Conservation (phyloP, 345 rosid genomes). For the Eucalyptus globulus region DNA sequence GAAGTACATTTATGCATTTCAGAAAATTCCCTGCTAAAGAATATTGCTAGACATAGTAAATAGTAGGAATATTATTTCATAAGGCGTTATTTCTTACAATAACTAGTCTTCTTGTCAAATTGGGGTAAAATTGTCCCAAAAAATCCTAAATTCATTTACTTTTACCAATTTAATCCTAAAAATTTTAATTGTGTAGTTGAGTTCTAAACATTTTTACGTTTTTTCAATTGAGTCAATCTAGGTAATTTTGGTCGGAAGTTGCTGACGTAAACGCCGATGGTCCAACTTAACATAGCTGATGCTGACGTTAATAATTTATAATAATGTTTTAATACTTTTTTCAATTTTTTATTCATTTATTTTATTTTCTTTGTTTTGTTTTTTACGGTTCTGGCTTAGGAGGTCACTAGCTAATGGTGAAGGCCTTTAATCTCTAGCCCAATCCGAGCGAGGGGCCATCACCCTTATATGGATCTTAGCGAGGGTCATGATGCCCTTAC, state of each 20-base stretch:
- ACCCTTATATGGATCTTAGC: too few species aligned
- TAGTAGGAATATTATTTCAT: neutral
- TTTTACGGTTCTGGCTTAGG: accelerated
- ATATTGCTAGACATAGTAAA: neutral
- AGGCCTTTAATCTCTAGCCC: accelerated
- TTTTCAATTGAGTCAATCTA: too few species aligned
- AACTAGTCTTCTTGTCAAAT: neutral
- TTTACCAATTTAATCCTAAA: too few species aligned
- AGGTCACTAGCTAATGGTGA: too few species aligned
- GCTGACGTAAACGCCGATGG: accelerated
- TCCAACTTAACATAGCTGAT: accelerated
- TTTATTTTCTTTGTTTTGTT: too few species aligned
- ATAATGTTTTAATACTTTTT: too few species aligned
- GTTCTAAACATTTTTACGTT: too few species aligned
- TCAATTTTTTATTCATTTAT: accelerated
- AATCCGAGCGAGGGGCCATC: too few species aligned
- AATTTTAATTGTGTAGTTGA: too few species aligned
- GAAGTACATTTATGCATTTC: neutral
- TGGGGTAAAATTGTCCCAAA: too few species aligned
- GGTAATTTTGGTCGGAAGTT: accelerated
- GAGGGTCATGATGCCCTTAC: too few species aligned
- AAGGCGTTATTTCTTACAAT: neutral
- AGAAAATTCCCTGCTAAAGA: neutral
- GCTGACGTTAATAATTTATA: accelerated
- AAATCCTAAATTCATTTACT: too few species aligned